Percentiles rank a stretch among this genome's conserved stretches.
These are phyloP conservation scores for Jacaranda mimosifolia DNA, from an alignment of 257 asterid genomes.

Conservation along the genomic window DNA sequence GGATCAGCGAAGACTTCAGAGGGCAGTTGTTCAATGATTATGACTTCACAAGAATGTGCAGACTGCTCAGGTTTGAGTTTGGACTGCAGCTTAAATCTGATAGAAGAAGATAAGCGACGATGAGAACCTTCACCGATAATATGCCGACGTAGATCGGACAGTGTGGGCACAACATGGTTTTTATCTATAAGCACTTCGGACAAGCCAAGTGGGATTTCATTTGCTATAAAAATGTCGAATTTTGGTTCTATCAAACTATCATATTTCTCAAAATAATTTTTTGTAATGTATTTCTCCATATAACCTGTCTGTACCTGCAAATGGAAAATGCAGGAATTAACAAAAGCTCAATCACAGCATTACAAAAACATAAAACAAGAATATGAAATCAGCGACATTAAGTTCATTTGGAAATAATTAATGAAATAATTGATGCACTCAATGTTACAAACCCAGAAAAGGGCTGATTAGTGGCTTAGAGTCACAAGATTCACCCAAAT, in stretches of 20 bases:
- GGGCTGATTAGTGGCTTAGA: neutral
- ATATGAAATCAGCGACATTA: conserved; percentile 11
- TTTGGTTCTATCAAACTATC: conserved; percentile 49
- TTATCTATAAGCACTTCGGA: conserved; percentile 44
- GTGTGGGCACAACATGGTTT: conserved; percentile 37
- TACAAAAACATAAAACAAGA: conserved; percentile 2
- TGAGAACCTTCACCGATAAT: conserved; percentile 94
- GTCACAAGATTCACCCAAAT: neutral
- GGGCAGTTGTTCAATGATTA: conserved; percentile 78
- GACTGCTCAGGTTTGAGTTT: conserved; percentile 40
- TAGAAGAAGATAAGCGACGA: conserved; percentile 63
- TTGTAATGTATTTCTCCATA: conserved; percentile 51
- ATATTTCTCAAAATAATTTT: conserved; percentile 57
- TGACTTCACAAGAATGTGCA: conserved; percentile 54
- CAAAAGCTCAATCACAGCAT: conserved; percentile 22
- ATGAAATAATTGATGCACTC: neutral
- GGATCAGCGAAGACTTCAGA: conserved; percentile 91
- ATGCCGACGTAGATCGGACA: conserved; percentile 43
- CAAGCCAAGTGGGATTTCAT: conserved; percentile 50
- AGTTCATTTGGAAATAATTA: neutral
- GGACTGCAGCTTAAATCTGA: conserved; percentile 50
- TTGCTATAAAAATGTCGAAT: conserved; percentile 52
- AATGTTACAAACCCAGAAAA: neutral
- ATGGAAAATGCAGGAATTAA: conserved; percentile 12
- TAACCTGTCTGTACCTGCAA: conserved; percentile 49